Evolutionary conservation across 768 basidiomycete genomes (phyloP), one percentile per base, ranked within the genome.

Genomic region (Leccinum barrowsii): DNA sequence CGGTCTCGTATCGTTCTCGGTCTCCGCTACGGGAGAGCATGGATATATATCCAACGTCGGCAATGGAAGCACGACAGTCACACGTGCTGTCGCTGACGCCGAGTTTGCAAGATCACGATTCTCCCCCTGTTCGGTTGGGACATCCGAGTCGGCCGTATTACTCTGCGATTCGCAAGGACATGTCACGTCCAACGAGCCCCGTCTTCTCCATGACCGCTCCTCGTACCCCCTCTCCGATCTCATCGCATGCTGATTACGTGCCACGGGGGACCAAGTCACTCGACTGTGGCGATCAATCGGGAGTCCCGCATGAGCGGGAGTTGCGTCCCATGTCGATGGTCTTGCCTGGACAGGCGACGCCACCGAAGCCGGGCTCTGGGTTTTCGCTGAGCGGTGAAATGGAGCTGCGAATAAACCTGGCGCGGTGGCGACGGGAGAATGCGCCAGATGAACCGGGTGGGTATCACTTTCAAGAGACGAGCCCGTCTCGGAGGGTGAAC

Each of bases 301-400:
- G 62, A 15, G n/a, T 65, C 7, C 57, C 62, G 60, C 59, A 59
- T 55, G 55, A 59, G 40, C 59, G 42, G 32, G 52, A 72, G 55
- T 54, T 68, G 56, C 64, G 67, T 22, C 68, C 68, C 56, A 69
- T 63, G 71, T 73, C 68, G 59, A 62, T 69, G 70, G 66, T 63
- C 49, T 52, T 62, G 24, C 65, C 63, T 40, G 65, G 61, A 40
- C 63, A 59, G 53, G 54, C 63, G 46, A 61, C 61, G 47, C 60
- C 67, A 28, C 58, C 67, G 1, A 56, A 54, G 11, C 24, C 60
- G 4, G 26, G 63, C 35, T 66, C 70, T 13, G 83, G 83, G 13
- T 84, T 76, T 66, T 85, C 84, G 56, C 72, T 85, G 62, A 85
- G 82, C 54, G 84, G 84, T 11, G 82, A 85, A 70, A 82, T 80